phyloP scores from a whole-genome alignment of 331 rosid genomes.

The Arachis monticola region DNA sequence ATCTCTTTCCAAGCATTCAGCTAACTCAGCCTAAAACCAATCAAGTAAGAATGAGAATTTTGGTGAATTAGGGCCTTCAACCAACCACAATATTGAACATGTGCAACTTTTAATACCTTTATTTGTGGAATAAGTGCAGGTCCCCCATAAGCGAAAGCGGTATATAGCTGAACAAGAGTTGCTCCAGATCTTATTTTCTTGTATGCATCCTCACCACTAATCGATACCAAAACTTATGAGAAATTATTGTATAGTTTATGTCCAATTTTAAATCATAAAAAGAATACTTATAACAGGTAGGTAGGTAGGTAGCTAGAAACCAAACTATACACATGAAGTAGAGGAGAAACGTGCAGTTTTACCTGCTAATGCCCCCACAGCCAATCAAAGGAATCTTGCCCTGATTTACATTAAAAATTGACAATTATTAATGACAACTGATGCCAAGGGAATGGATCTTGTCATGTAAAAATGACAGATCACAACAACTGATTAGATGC shows the following conservation, averaged over 20 bases:
- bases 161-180: conserved; percentile 90
- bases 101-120: conserved; percentile 60
- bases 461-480: too few species aligned
- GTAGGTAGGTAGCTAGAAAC: conserved; percentile 9
- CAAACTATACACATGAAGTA: conserved; percentile 28
- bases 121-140: conserved; percentile 97
- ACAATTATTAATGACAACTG: conserved; percentile 28
- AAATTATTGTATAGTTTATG: conserved; percentile 6
- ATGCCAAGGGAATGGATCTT: not conserved
- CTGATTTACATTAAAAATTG: conserved; percentile 51
- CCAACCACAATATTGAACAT: conserved; percentile 23
- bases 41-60: conserved; percentile 27
- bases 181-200: conserved; percentile 91
- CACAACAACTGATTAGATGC: too few species aligned
- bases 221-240: conserved; percentile 30
- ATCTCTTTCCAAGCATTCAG: conserved; percentile 88
- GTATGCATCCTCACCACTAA: conserved; percentile 96
- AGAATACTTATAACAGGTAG: conserved; percentile 19
- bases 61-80: conserved; percentile 27
- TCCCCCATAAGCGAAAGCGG: conserved; percentile 92
- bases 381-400: conserved; percentile 91
- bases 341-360: conserved; percentile 33
- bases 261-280: not conserved
- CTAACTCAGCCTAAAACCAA: conserved; percentile 70
- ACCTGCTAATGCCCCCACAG: conserved; percentile 91